Base-by-base conservation (phyloP, 768 basidiomycete genomes). In the Boletus subparvulus region DNA sequence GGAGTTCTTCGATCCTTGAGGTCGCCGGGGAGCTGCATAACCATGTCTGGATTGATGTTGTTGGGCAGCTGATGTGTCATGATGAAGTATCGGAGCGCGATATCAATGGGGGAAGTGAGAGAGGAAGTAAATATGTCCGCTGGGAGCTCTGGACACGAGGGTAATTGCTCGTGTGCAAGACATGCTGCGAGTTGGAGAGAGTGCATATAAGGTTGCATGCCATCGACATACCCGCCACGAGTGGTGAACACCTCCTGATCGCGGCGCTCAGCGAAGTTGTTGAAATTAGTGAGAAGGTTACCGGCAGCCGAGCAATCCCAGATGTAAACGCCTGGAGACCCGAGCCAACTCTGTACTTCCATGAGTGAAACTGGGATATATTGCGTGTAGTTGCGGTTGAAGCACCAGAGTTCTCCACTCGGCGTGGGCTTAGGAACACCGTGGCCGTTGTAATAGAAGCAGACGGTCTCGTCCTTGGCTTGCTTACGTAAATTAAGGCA, bases 291-390 rank as follows among this genome's bases (percentile, higher is more conserved):
- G 32, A 98, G 77, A 42, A 98, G 85, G 73, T 98, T 85, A 1
- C 97, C 97, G 3, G 97, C 96, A n/a, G 92, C 92, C 3, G 94
- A 95, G 70, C 95, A 98, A 69, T 99, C 97, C 97, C 97, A 99
- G 52, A 99, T 92, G 70, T 95, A 98, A 30, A 98, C 92, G 32
- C 91, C 92, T 1, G 97, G 97, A 1, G 93, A 91, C 7, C 93
- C 94, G 5, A 98, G 76, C 93, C 94, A 98, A 19, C 78, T 83
- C 69, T 98, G 95, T 16, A 99, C 80, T 64, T 99, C 97, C 71
- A 88, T 88, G 42, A 99, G 78, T 17, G 93, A 94, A 12, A 98
- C 90, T 0, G 97, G 97, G 56, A 98, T 98, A 68, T 99, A 99
- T 73, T 99, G 96, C 0, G 97, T 98, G 72, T 98, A 98, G 63